Conservation (phyloP, 768 basidiomycete genomes). For the Lactifluus volemus region DNA sequence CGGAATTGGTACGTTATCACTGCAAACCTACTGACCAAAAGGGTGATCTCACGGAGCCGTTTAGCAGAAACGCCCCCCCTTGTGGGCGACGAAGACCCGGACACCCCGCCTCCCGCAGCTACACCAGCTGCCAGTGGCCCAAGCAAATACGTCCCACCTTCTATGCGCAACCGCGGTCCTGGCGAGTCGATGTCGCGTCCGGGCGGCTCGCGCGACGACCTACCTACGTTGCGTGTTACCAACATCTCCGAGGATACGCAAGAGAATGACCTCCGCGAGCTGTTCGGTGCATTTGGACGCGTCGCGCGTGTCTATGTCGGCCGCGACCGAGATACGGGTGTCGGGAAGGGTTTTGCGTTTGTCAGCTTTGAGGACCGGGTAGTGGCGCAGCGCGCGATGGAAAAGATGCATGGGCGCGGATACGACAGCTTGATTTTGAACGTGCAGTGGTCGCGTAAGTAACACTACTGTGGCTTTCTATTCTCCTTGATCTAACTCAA, state of each 20-base stretch:
- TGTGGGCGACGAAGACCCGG: slow-evolving; percentile 31
- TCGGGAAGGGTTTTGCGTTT: slow-evolving; percentile 95
- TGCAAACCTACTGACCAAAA: background rate
- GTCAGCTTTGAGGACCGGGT: slow-evolving; percentile 86
- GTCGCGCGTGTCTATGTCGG: slow-evolving; percentile 91
- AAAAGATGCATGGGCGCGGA: slow-evolving; percentile 84
- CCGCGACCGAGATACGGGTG: slow-evolving; percentile 86
- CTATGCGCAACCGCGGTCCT: slow-evolving; percentile 20
- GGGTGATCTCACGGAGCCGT: background rate
- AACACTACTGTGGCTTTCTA: background rate
- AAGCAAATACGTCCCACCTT: slow-evolving; percentile 21
- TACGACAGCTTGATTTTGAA: slow-evolving; percentile 86
- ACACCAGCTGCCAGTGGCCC: slow-evolving; percentile 16
- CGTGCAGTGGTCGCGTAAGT: slow-evolving; percentile 59
- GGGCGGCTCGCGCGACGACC: slow-evolving; percentile 68
- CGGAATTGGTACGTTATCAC: slow-evolving; percentile 36
- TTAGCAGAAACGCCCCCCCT: slow-evolving; percentile 31
- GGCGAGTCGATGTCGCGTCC: slow-evolving; percentile 19
- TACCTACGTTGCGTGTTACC: slow-evolving; percentile 94
- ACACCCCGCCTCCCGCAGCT: slow-evolving; percentile 19
- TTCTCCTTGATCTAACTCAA: background rate
- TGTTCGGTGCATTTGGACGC: slow-evolving; percentile 81
- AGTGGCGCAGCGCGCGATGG: slow-evolving; percentile 79
- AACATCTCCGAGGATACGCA: slow-evolving; percentile 94
- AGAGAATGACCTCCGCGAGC: slow-evolving; percentile 86